These are phyloP conservation scores for Fomitopsis schrenkii DNA, from an alignment of 1,284 basidiomycete species.

Conservation along the genomic window DNA sequence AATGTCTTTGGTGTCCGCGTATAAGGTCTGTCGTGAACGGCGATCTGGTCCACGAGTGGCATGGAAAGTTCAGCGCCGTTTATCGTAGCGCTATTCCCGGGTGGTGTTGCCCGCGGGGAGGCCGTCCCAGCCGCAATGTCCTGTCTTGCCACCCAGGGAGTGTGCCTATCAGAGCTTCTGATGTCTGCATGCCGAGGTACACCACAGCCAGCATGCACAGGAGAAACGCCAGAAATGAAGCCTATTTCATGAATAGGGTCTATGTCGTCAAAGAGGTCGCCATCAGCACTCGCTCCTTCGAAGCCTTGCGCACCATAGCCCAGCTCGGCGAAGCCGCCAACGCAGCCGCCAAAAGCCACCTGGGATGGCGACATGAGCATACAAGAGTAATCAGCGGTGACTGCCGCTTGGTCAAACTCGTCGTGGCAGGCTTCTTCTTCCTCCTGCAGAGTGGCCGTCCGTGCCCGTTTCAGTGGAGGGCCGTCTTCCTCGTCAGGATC, in stretches of 20 bases:
- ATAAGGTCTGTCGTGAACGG: too few species aligned
- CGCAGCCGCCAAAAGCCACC: neutral
- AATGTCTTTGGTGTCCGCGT: too few species aligned
- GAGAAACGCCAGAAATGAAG: neutral
- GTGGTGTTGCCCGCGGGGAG: too few species aligned
- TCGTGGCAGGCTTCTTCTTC: neutral
- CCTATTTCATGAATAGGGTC: conserved; percentile 18
- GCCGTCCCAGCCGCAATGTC: too few species aligned
- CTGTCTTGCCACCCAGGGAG: too few species aligned
- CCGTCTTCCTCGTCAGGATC: neutral
- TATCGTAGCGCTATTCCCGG: too few species aligned
- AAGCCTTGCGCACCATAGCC: conserved; percentile 22
- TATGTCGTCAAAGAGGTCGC: conserved; percentile 22
- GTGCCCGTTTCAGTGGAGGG: conserved; percentile 12
- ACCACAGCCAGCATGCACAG: neutral
- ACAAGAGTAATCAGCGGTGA: conserved; percentile 18
- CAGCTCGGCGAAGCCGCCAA: conserved; percentile 13
- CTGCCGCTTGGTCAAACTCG: neutral
- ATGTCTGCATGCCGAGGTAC: neutral
- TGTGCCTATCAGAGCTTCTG: too few species aligned
- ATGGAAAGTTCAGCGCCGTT: too few species aligned
- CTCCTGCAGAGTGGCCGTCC: neutral
- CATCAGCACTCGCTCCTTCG: conserved; percentile 18
- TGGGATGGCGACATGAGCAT: conserved; percentile 11
- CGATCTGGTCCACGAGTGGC: too few species aligned